Percentiles rank a stretch among this genome's conserved stretches.
Evolutionary conservation across 305 asterid species (phyloP).

Genomic region (Fraxinus nigra): DNA sequence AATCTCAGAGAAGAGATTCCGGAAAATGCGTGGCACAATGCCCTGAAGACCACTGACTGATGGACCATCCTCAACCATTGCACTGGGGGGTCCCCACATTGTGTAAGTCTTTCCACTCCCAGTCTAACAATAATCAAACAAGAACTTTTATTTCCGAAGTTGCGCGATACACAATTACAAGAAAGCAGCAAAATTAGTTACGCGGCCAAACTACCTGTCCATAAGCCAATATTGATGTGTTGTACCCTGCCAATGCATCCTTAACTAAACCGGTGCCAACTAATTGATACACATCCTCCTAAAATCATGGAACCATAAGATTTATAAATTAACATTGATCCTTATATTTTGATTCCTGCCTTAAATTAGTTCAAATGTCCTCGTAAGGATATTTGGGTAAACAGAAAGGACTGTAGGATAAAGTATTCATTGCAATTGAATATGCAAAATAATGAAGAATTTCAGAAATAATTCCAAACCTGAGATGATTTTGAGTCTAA

Average conservation of each 20-base stretch:
- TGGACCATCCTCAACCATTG: conserved; percentile 68
- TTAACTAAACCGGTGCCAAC: conserved; percentile 76
- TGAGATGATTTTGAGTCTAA: conserved; percentile 70
- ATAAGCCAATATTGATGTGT: conserved; percentile 80
- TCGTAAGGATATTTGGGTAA: background rate
- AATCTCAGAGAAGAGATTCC: conserved; percentile 72
- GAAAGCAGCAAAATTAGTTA: background rate
- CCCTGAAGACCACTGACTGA: conserved; percentile 66
- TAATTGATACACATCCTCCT: conserved; percentile 76
- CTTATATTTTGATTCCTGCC: background rate
- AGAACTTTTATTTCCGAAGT: conserved; percentile 3
- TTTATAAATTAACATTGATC: background rate
- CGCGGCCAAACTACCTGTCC: conserved; percentile 64
- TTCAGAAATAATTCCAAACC: conserved; percentile 39
- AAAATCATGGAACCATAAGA: conserved; percentile 20
- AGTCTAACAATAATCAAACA: conserved; percentile 46
- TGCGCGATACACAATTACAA: background rate
- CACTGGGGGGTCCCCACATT: conserved; percentile 95
- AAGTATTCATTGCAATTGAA: background rate
- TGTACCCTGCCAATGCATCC: conserved; percentile 87
- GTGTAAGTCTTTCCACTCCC: conserved; percentile 93
- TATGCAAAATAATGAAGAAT: background rate
- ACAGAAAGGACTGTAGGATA: background rate
- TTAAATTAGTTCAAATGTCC: background rate
- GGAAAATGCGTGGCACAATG: conserved; percentile 79